Conservation (phyloP, 1,284 basidiomycete species). For the Volvariella surrecta region DNA sequence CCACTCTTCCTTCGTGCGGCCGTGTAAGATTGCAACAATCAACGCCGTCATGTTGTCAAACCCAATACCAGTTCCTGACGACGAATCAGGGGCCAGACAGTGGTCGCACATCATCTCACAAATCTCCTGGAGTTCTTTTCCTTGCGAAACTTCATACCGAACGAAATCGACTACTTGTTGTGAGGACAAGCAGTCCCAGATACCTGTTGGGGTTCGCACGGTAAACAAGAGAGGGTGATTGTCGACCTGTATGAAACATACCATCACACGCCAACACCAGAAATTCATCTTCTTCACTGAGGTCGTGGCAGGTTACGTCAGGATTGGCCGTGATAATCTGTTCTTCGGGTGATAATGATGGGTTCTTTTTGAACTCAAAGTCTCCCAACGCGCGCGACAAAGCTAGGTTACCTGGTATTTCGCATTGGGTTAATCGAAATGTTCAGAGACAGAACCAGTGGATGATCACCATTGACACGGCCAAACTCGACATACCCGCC, state of each 20-base stretch:
- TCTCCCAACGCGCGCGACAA: slow-evolving; percentile 94
- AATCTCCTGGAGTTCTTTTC: slow-evolving; percentile 75
- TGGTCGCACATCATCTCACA: slow-evolving; percentile 89
- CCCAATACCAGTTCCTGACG: slow-evolving; percentile 87
- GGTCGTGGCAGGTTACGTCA: slow-evolving; percentile 78
- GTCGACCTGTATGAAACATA: slow-evolving; percentile 28
- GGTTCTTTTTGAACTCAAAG: slow-evolving; percentile 98
- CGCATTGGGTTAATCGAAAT: slow-evolving; percentile 2
- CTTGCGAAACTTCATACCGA: slow-evolving; percentile 76
- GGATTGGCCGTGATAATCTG: slow-evolving; percentile 97
- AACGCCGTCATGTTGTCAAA: slow-evolving; percentile 99
- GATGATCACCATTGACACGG: slow-evolving; percentile 83
- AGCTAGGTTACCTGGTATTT: slow-evolving; percentile 79
- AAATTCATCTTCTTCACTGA: slow-evolving; percentile 92
- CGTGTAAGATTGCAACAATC: slow-evolving; percentile 83
- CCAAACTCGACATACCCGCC: slow-evolving; percentile 98
- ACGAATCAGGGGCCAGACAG: slow-evolving; percentile 91
- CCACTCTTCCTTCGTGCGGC: slow-evolving; percentile 89
- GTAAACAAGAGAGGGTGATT: slow-evolving; percentile 5
- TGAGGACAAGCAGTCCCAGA: slow-evolving; percentile 96
- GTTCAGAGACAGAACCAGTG: not conserved
- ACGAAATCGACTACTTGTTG: slow-evolving; percentile 93
- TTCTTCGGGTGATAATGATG: slow-evolving; percentile 71
- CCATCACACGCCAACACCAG: slow-evolving; percentile 95
- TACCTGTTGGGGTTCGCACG: too few species aligned